phyloP scores from a whole-genome alignment of 2,329 filamentous ascomycete genomes.

The Thielaviopsis euricoi region DNA sequence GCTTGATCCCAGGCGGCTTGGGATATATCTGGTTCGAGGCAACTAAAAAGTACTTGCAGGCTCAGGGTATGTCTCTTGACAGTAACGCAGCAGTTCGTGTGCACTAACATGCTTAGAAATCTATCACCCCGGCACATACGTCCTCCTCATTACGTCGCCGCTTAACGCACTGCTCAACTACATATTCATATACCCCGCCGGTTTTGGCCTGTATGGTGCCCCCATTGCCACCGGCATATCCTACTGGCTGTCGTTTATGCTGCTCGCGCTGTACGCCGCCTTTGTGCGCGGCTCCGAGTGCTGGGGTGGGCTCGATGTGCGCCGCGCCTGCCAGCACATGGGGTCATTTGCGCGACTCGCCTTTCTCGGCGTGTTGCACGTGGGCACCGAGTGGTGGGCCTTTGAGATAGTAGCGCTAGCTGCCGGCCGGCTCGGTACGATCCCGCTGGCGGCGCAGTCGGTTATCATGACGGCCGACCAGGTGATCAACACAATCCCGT shows the following conservation, averaged over 20 bases:
- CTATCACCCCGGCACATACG: constrained; percentile 71
- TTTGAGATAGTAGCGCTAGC: constrained; percentile 81
- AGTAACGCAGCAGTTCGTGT: no score
- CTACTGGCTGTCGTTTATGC: constrained; percentile 70
- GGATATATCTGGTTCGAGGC: constrained; percentile 81
- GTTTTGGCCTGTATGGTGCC: constrained; percentile 59
- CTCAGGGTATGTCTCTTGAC: constrained; percentile 47
- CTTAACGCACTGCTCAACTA: constrained; percentile 69
- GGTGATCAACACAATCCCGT: constrained; percentile 71
- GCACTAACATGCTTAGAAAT: constrained; percentile 24
- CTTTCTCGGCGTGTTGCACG: constrained; percentile 60
- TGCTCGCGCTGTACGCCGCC: constrained; percentile 56
- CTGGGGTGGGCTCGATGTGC: constrained; percentile 58
- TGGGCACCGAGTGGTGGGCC: constrained; percentile 89
- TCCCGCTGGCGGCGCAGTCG: constrained; percentile 65
- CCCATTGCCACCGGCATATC: constrained; percentile 69
- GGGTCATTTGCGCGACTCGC: constrained; percentile 59
- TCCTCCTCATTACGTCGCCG: constrained; percentile 66
- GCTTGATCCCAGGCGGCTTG: constrained; percentile 62
- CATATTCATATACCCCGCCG: constrained; percentile 56
- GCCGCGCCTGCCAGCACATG: constrained; percentile 48
- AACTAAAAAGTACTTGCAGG: constrained; percentile 77
- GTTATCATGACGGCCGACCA: constrained; percentile 86
- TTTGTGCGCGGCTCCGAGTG: constrained; percentile 57
- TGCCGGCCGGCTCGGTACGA: constrained; percentile 63